Percentiles rank a stretch among this genome's conserved stretches.
phyloP scores from a whole-genome alignment of 768 basidiomycete species.

The Mycena amicta region DNA sequence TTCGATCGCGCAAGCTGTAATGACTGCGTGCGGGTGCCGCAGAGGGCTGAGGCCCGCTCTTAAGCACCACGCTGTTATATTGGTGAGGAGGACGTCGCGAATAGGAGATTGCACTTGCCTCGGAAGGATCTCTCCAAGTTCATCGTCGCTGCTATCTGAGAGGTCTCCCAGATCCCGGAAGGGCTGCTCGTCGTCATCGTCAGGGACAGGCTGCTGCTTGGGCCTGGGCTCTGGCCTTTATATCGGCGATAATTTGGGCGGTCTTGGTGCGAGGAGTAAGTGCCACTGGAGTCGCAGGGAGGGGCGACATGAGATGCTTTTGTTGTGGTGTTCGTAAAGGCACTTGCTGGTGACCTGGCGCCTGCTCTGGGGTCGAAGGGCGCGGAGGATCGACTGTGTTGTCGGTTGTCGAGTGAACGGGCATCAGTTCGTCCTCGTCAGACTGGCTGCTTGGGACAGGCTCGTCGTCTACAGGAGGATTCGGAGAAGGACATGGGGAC shows the following conservation, averaged over 20 bases:
- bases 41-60: slow-evolving; percentile 5
- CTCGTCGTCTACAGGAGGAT: slow-evolving; percentile 30
- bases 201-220: slow-evolving; percentile 44
- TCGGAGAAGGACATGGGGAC: slow-evolving; percentile 26
- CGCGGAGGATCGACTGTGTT: not conserved
- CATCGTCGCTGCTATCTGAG: slow-evolving; percentile 58
- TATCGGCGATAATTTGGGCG: slow-evolving; percentile 60
- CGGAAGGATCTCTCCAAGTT: slow-evolving; percentile 5
- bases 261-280: slow-evolving; percentile 49
- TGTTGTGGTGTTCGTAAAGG: slow-evolving; percentile 13
- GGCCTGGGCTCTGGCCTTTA: slow-evolving; percentile 63
- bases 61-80: slow-evolving; percentile 6
- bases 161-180: slow-evolving; percentile 45
- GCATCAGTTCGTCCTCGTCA: slow-evolving; percentile 59
- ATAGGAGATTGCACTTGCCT: not conserved
- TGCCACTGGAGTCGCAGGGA: slow-evolving; percentile 24
- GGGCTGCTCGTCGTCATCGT: slow-evolving; percentile 26
- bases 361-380: slow-evolving; percentile 12
- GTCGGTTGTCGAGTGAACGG: slow-evolving; percentile 8
- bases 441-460: slow-evolving; percentile 68
- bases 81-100: not conserved
- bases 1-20: slow-evolving; percentile 15
- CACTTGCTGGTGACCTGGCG: no score
- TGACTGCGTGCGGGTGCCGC: slow-evolving; percentile 5
- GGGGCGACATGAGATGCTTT: slow-evolving; percentile 5